A percentile compares a stretch with the other conserved stretches of the same genome.
phyloP scores from a whole-genome alignment of 805 yeast species.

The Metschnikowia similis region DNA sequence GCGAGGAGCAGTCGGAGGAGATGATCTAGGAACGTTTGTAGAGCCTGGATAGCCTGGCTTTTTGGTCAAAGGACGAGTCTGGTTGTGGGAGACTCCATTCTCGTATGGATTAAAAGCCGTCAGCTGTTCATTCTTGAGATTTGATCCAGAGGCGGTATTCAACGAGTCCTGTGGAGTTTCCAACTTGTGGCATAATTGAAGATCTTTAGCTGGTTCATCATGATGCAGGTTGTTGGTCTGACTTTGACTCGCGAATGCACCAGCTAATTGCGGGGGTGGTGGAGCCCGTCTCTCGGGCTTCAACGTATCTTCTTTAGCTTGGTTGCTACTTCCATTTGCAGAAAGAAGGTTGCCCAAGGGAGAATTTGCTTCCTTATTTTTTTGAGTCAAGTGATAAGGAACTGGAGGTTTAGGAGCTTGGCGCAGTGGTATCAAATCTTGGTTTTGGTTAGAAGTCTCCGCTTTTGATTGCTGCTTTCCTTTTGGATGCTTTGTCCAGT shows the following conservation, averaged over 20 bases:
- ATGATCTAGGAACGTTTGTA: constrained; percentile 14
- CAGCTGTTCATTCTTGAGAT: background rate
- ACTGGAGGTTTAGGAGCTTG: constrained; percentile 43
- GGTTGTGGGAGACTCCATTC: constrained; percentile 12
- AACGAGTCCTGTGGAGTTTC: background rate
- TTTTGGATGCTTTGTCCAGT: constrained; percentile 38
- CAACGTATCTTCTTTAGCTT: constrained; percentile 22
- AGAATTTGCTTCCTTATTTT: constrained; percentile 17
- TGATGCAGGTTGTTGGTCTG: background rate
- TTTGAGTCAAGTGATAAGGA: constrained; percentile 34
- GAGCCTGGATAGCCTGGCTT: constrained; percentile 25
- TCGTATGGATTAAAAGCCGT: constrained; percentile 1
- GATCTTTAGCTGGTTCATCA: constrained; percentile 4
- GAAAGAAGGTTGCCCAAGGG: constrained; percentile 32
- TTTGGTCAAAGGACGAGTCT: constrained; percentile 12
- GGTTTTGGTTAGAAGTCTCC: background rate
- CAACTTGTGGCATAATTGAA: background rate
- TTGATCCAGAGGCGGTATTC: background rate
- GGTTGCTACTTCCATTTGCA: constrained; percentile 16
- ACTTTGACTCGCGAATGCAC: background rate
- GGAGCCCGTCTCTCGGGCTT: constrained; percentile 55
- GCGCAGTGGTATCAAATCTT: constrained; percentile 32
- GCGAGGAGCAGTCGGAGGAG: constrained; percentile 30
- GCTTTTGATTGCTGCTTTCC: constrained; percentile 8
- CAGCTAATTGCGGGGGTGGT: constrained; percentile 40